Evolutionary conservation across 139 green algal genomes (phyloP).

Genomic region (Haematococcus lacustris): DNA sequence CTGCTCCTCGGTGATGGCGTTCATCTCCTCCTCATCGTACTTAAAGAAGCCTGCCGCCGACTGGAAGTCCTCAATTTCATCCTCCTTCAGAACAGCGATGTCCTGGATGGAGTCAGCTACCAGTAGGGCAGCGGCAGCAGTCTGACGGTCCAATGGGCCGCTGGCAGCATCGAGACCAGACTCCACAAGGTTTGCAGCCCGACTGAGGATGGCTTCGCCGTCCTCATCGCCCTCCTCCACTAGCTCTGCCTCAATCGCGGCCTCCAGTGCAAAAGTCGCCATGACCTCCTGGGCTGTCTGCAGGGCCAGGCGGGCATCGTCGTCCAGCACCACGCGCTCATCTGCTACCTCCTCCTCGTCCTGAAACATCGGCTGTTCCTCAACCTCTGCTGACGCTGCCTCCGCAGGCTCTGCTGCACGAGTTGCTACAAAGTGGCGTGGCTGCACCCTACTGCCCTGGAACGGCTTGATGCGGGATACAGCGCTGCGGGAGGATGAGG

Average conservation of each 20-base stretch:
- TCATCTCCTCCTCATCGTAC: constrained; percentile 19
- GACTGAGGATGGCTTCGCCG: background rate
- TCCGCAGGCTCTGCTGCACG: too few species aligned
- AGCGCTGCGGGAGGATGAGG: too few species aligned
- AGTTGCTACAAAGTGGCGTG: too few species aligned
- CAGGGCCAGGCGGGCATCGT: background rate
- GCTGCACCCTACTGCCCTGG: too few species aligned
- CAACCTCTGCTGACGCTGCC: background rate
- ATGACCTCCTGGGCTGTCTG: constrained; percentile 5
- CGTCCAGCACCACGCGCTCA: background rate
- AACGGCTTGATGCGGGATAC: too few species aligned
- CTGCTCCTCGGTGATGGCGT: constrained; percentile 12
- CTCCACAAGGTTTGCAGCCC: background rate
- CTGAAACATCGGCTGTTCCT: background rate
- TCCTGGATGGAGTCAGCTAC: background rate
- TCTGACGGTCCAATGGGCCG: background rate
- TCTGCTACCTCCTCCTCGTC: background rate
- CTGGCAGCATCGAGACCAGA: background rate
- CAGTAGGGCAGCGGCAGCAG: background rate
- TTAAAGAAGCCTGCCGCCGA: constrained; percentile 13
- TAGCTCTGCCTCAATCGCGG: background rate
- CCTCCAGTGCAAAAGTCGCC: background rate
- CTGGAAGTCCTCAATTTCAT: constrained; percentile 14
- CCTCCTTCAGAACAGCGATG: constrained; percentile 3
- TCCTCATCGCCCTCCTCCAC: background rate